Evolutionary conservation across 805 yeast species (phyloP).

Genomic region (Clavispora fructus): DNA sequence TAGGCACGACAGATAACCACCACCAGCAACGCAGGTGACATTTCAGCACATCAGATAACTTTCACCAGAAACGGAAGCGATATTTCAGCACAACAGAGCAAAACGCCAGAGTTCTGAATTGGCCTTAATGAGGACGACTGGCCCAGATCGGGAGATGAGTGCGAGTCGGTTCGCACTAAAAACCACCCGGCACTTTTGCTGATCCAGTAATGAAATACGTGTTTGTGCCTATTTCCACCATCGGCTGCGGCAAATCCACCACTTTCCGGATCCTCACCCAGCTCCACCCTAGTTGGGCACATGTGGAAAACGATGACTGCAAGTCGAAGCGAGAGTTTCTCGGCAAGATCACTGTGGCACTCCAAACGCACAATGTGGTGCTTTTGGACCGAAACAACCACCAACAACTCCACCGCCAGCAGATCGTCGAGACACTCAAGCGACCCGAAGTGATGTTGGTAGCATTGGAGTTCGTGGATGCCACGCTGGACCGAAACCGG

Average conservation of each 20-base stretch:
- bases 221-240: conserved; percentile 78
- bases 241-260: conserved; percentile 95
- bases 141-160: too few species aligned
- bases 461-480: conserved; percentile 61
- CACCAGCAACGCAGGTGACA: too few species aligned
- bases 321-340: conserved; percentile 47
- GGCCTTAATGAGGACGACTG: too few species aligned
- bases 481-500: conserved; percentile 19
- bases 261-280: conserved; percentile 54
- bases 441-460: conserved; percentile 47
- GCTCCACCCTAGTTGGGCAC: conserved; percentile 58
- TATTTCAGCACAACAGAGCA: too few species aligned
- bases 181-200: conserved; percentile 2
- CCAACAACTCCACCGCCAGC: conserved; percentile 60
- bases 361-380: conserved; percentile 42
- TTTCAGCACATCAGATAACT: too few species aligned
- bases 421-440: conserved; percentile 51
- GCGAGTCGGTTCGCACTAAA: background rate
- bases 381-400: conserved; percentile 84
- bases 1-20: too few species aligned
- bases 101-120: too few species aligned
- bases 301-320: conserved; percentile 75
- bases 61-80: too few species aligned
- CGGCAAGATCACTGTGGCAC: conserved; percentile 34
- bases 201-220: conserved; percentile 41